Percentiles rank a stretch among this genome's conserved stretches.
These are phyloP conservation scores for Phaeotremella skinneri DNA, from an alignment of 768 basidiomycete genomes.

Conservation along the genomic window DNA sequence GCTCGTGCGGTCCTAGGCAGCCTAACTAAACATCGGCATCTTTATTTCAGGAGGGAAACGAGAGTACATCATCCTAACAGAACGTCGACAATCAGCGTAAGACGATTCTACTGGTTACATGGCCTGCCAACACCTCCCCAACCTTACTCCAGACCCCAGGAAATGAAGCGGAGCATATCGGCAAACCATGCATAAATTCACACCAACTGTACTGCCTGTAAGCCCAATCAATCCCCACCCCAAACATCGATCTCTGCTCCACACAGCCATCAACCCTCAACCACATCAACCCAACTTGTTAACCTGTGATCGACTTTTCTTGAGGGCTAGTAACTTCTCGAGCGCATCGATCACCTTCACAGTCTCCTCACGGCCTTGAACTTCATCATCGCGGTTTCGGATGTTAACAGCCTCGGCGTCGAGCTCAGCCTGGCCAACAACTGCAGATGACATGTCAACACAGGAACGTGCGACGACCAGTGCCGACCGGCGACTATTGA, in stretches of 20 bases:
- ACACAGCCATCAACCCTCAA: neutral
- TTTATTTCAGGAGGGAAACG: no score
- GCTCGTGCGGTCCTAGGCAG: no score
- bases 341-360: conserved; percentile 67
- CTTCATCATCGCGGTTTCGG: conserved; percentile 92
- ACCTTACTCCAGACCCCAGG: no score
- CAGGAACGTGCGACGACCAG: conserved; percentile 14
- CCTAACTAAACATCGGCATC: no score
- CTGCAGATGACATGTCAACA: conserved; percentile 53
- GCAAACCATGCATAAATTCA: no score
- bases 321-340: conserved; percentile 69
- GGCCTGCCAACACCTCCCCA: no score
- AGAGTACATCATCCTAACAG: no score
- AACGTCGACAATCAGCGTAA: no score
- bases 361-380: conserved; percentile 65
- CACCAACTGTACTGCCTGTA: no score
- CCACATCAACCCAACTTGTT: conserved; percentile 56
- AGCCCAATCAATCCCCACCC: no score
- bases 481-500: neutral
- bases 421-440: conserved; percentile 91
- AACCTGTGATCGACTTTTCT: conserved; percentile 59
- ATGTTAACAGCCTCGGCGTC: conserved; percentile 86
- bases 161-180: no score
- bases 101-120: no score
- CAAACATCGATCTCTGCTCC: neutral